These are phyloP conservation scores for Jackrogersella minutella DNA, from an alignment of 495 filamentous ascomycete species.

Conservation along the genomic window DNA sequence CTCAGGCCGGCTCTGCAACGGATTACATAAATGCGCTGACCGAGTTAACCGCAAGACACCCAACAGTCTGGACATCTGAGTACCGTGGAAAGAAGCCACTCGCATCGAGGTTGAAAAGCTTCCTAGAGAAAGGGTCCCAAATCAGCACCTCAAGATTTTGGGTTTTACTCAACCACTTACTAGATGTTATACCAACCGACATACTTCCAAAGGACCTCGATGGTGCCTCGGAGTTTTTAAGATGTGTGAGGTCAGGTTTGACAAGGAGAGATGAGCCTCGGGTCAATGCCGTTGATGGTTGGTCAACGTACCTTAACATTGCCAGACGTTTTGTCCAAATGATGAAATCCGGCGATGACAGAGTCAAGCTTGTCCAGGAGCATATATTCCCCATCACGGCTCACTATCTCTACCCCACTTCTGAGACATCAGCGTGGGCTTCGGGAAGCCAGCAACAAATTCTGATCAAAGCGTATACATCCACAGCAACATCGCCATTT, in stretches of 20 bases:
- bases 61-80: slow-evolving; percentile 77
- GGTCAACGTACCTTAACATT: slow-evolving; percentile 73
- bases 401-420: slow-evolving; percentile 50
- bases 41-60: slow-evolving; percentile 65
- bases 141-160: slow-evolving; percentile 74
- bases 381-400: slow-evolving; percentile 51
- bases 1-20: slow-evolving; percentile 75
- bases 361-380: slow-evolving; percentile 53
- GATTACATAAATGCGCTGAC: slow-evolving; percentile 72
- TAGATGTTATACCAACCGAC: slow-evolving; percentile 66
- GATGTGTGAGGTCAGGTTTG: slow-evolving; percentile 73
- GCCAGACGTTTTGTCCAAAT: slow-evolving; percentile 56
- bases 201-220: slow-evolving; percentile 49
- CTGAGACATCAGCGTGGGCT: slow-evolving; percentile 47
- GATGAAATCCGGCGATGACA: slow-evolving; percentile 35
- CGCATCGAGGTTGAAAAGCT: slow-evolving; percentile 68
- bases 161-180: slow-evolving; percentile 66
- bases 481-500: slow-evolving; percentile 38
- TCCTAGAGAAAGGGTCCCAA: slow-evolving; percentile 86
- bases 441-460: slow-evolving; percentile 43
- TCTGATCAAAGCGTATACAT: slow-evolving; percentile 48
- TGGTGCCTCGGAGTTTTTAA: slow-evolving; percentile 62
- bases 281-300: slow-evolving; percentile 70
- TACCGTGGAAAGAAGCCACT: slow-evolving; percentile 73
- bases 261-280: slow-evolving; percentile 75